Evolutionary conservation across 225 moss, liverwort and hornwort species (phyloP).

Genomic region (Physcomitrellopsis africana): DNA sequence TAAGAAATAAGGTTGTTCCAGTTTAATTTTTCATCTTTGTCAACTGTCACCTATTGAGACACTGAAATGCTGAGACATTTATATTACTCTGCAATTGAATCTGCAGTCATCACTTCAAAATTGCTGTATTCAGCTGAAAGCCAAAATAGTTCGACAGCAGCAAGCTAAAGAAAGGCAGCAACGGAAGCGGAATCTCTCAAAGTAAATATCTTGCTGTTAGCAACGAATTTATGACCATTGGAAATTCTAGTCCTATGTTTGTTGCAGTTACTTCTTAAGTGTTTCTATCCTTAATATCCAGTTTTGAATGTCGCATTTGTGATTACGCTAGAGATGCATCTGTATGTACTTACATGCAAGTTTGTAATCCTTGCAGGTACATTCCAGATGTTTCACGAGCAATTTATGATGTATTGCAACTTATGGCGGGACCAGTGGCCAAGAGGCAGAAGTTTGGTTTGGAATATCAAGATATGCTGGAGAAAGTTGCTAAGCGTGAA

Average conservation of each 20-base stretch:
- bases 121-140: slow-evolving; percentile 94
- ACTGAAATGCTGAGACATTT: neutral
- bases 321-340: slow-evolving; percentile 8
- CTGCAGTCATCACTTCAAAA: slow-evolving; percentile 89
- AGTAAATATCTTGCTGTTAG: slow-evolving; percentile 47
- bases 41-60: slow-evolving; percentile 5
- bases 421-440: slow-evolving; percentile 63
- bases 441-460: slow-evolving; percentile 75
- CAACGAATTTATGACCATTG: neutral
- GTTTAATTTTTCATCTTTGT: slow-evolving; percentile 12
- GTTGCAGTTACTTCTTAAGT: neutral
- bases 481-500: slow-evolving; percentile 67
- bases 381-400: slow-evolving; percentile 95
- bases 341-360: slow-evolving; percentile 20
- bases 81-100: slow-evolving; percentile 25
- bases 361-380: slow-evolving; percentile 63
- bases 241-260: neutral
- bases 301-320: neutral
- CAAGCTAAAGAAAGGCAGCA: slow-evolving; percentile 92
- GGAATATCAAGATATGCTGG: slow-evolving; percentile 70
- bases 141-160: slow-evolving; percentile 91
- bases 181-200: slow-evolving; percentile 93
- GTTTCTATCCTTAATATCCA: neutral
- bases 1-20: slow-evolving; percentile 4
- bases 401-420: slow-evolving; percentile 82